Evolutionary conservation across 2,329 filamentous ascomycete genomes (phyloP).

Genomic region (Neofusicoccum sp.): DNA sequence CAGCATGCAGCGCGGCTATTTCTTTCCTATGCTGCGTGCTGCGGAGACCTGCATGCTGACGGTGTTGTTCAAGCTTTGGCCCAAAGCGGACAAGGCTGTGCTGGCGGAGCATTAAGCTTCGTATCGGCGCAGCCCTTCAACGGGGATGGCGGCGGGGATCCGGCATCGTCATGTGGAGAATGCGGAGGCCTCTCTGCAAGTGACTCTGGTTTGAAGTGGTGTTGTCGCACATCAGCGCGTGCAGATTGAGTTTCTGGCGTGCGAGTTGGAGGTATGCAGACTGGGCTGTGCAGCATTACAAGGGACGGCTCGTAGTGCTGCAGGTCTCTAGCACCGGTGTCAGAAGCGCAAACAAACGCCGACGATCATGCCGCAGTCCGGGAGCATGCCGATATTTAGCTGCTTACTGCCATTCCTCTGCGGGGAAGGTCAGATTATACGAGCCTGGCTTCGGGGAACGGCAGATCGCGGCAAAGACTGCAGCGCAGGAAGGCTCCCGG

Average conservation of each 20-base stretch:
- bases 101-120: neutral
- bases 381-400: neutral
- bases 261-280: no score
- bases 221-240: neutral
- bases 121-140: neutral
- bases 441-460: neutral
- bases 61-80: neutral
- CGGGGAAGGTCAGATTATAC: neutral
- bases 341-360: neutral
- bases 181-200: neutral
- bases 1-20: neutral
- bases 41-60: conserved; percentile 4
- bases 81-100: neutral
- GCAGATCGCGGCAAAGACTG: neutral
- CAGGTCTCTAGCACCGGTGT: neutral
- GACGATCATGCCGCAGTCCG: neutral
- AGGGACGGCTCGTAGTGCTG: neutral
- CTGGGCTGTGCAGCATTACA: neutral
- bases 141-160: conserved; percentile 15
- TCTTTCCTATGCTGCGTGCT: neutral
- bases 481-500: neutral
- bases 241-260: neutral
- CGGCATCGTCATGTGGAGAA: conserved; percentile 2
- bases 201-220: neutral
- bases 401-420: neutral